These are phyloP conservation scores for Gyrodon lividus DNA, from an alignment of 768 basidiomycete species.

Conservation along the genomic window DNA sequence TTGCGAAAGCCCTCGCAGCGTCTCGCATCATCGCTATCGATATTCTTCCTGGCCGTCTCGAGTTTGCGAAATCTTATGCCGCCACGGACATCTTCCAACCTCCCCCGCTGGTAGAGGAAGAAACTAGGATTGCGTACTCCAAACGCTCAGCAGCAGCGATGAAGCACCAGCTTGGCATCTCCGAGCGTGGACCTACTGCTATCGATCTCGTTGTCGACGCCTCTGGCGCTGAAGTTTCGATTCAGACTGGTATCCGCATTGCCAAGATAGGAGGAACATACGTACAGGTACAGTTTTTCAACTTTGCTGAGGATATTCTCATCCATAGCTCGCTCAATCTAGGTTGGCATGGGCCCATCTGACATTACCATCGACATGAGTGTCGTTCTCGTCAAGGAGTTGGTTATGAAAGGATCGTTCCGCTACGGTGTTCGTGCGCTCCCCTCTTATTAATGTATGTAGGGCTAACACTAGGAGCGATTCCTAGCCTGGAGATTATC, in stretches of 20 bases:
- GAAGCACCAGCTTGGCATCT: conserved; percentile 61
- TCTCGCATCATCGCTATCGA: conserved; percentile 83
- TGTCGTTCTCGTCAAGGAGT: conserved; percentile 70
- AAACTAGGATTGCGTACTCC: conserved; percentile 70
- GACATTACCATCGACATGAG: conserved; percentile 75
- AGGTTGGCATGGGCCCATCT: conserved; percentile 87
- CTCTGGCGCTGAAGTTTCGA: conserved; percentile 89
- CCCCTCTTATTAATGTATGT: not conserved
- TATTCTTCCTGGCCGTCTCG: conserved; percentile 69
- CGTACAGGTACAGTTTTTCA: conserved; percentile 49
- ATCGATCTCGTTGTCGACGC: conserved; percentile 91
- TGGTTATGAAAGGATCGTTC: conserved; percentile 88
- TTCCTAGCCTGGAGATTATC: conserved; percentile 76
- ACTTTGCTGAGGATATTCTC: not conserved
- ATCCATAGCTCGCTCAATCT: conserved; percentile 7
- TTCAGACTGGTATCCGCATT: conserved; percentile 80
- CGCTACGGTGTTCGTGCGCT: conserved; percentile 66
- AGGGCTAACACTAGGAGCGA: not conserved
- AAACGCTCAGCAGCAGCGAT: conserved; percentile 67
- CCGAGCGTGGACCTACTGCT: conserved; percentile 64
- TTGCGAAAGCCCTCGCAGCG: conserved; percentile 92
- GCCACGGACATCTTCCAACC: conserved; percentile 78
- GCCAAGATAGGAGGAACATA: conserved; percentile 75
- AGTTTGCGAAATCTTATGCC: conserved; percentile 83
- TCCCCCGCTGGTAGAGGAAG: conserved; percentile 55